Evolutionary conservation across 1,139 yeast species (phyloP).

Genomic region (Suzukiozyma palmioleophila): DNA sequence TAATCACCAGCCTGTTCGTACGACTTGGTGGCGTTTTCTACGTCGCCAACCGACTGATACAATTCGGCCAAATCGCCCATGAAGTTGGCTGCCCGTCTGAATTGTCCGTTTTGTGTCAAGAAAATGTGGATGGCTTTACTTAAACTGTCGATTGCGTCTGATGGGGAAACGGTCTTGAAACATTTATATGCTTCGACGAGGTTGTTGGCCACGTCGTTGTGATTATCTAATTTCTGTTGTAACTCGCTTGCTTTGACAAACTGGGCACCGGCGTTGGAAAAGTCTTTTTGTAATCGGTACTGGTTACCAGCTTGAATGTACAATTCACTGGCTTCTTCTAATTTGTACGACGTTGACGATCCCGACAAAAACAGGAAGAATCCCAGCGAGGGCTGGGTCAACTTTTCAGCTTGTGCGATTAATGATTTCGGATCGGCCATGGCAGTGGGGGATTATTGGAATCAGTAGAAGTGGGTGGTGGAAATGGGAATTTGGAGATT

Average conservation of each 20-base stretch:
- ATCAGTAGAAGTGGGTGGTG: too few relatives aligned
- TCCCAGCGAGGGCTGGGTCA: slow-evolving; percentile 67
- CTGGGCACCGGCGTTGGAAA: slow-evolving; percentile 70
- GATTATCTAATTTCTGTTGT: slow-evolving; percentile 69
- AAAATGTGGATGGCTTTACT: slow-evolving; percentile 77
- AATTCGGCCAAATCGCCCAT: slow-evolving; percentile 86
- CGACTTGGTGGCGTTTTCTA: slow-evolving; percentile 63
- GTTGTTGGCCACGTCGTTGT: slow-evolving; percentile 90
- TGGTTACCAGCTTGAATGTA: slow-evolving; percentile 89
- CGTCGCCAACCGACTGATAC: slow-evolving; percentile 70
- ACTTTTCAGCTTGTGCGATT: slow-evolving; percentile 43
- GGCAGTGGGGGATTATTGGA: not conserved
- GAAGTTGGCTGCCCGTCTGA: slow-evolving; percentile 93
- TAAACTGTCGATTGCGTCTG: slow-evolving; percentile 74
- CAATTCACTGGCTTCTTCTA: slow-evolving; percentile 89
- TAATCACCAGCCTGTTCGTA: slow-evolving; percentile 96
- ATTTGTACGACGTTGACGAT: slow-evolving; percentile 58
- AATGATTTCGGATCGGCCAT: slow-evolving; percentile 40
- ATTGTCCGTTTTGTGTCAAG: slow-evolving; percentile 82
- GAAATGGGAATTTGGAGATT: too few relatives aligned
- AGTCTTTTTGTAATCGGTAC: slow-evolving; percentile 72
- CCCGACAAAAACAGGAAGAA: slow-evolving; percentile 67
- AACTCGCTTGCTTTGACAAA: slow-evolving; percentile 83
- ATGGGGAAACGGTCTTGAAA: slow-evolving; percentile 67
- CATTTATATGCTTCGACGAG: slow-evolving; percentile 90